These are phyloP conservation scores for Cyclotella kingstonii DNA, from an alignment of 108 stramenopile genomes.

Conservation along the genomic window DNA sequence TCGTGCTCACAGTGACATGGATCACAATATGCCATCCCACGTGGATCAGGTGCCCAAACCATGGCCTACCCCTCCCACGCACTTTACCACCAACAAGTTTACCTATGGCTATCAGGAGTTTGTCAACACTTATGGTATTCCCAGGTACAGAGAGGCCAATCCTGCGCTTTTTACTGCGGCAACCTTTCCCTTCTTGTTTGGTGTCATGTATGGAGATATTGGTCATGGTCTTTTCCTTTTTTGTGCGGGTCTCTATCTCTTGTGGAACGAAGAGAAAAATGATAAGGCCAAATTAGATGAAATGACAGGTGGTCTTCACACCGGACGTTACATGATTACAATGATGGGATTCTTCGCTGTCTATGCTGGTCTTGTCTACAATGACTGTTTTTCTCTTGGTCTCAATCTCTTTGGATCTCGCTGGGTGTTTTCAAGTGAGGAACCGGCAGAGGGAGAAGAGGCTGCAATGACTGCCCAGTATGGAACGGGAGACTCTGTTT, in stretches of 20 bases:
- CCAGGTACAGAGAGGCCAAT: constrained; percentile 97
- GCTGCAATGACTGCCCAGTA: constrained; percentile 64
- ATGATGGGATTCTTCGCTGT: constrained; percentile 98
- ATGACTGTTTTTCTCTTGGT: constrained; percentile 96
- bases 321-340: constrained; percentile 93
- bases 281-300: constrained; percentile 84
- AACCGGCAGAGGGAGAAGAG: constrained; percentile 71
- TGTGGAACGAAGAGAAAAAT: constrained; percentile 79
- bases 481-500: constrained; percentile 82
- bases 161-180: constrained; percentile 98
- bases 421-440: constrained; percentile 71
- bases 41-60: constrained; percentile 87
- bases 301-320: constrained; percentile 80
- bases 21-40: constrained; percentile 82
- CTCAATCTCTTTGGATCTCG: constrained; percentile 91
- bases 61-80: constrained; percentile 96
- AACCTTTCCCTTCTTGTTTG: constrained; percentile 98
- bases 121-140: constrained; percentile 98
- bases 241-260: constrained; percentile 72
- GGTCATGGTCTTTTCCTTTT: constrained; percentile 93
- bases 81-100: constrained; percentile 96
- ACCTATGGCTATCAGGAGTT: constrained; percentile 96
- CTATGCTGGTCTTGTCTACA: constrained; percentile 97
- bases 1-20: constrained; percentile 88
- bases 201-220: constrained; percentile 99